These are phyloP conservation scores for Elaeagnus macrophylla DNA, from an alignment of 306 rosid species.

Conservation along the genomic window DNA sequence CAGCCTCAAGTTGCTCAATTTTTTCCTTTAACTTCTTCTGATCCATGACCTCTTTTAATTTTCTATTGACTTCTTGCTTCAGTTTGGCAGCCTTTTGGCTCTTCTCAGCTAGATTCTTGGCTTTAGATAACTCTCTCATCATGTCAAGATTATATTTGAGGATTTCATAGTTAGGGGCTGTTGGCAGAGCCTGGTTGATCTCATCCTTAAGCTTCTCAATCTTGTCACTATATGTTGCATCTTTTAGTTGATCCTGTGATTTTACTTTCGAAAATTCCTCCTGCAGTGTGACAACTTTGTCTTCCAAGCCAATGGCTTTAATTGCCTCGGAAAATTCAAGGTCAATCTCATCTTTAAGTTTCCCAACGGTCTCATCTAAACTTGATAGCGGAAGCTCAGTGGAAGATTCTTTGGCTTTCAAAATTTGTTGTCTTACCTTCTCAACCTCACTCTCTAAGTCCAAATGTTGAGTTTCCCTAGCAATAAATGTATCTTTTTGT, in stretches of 20 bases:
- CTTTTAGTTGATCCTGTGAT: slow-evolving; percentile 34
- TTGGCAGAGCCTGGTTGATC: slow-evolving; percentile 39
- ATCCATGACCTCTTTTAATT: slow-evolving; percentile 30
- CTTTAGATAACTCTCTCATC: slow-evolving; percentile 52
- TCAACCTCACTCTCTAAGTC: slow-evolving; percentile 45
- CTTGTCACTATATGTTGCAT: slow-evolving; percentile 50
- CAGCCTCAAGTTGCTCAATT: slow-evolving; percentile 42
- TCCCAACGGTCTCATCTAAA: slow-evolving; percentile 43
- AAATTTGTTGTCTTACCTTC: slow-evolving; percentile 45
- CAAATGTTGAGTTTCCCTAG: slow-evolving; percentile 27
- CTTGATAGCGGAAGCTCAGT: slow-evolving; percentile 26
- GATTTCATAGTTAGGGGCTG: slow-evolving; percentile 49
- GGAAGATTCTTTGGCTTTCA: slow-evolving; percentile 41
- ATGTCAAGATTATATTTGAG: slow-evolving; percentile 44
- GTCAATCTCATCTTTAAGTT: slow-evolving; percentile 52
- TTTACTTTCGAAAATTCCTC: slow-evolving; percentile 47
- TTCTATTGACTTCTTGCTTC: slow-evolving; percentile 53
- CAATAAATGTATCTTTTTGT: slow-evolving; percentile 42
- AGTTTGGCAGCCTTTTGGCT: slow-evolving; percentile 27
- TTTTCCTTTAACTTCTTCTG: slow-evolving; percentile 49
- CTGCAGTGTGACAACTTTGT: slow-evolving; percentile 34
- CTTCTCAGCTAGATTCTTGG: slow-evolving; percentile 31
- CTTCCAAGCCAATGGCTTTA: slow-evolving; percentile 50
- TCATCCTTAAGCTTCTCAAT: slow-evolving; percentile 50
- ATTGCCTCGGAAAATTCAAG: slow-evolving; percentile 53